These are phyloP conservation scores for Vigna reflexopilosa DNA, from an alignment of 306 rosid genomes.

Conservation along the genomic window DNA sequence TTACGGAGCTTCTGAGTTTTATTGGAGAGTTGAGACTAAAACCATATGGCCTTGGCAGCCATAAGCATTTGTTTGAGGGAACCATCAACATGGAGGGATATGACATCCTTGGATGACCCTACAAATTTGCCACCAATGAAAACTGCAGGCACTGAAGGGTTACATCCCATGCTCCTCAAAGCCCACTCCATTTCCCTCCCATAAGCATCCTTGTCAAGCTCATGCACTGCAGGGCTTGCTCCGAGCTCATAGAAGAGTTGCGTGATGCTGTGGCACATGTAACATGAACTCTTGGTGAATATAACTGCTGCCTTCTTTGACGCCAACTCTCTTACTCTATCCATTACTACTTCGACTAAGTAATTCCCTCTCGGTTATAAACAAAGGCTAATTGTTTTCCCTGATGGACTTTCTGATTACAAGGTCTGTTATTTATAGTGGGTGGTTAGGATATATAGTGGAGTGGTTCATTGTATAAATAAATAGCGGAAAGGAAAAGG, in stretches of 20 bases:
- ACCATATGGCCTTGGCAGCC: slow-evolving; percentile 96
- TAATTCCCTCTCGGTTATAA: too few relatives aligned
- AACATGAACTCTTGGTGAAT: slow-evolving; percentile 94
- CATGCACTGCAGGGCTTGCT: slow-evolving; percentile 94
- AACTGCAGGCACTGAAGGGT: slow-evolving; percentile 95
- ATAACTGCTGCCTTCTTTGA: slow-evolving; percentile 93
- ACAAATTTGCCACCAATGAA: slow-evolving; percentile 93
- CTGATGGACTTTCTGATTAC: slow-evolving; percentile 65
- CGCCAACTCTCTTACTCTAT: slow-evolving; percentile 82
- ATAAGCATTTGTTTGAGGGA: slow-evolving; percentile 94
- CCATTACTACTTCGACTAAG: slow-evolving; percentile 37
- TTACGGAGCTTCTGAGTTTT: slow-evolving; percentile 26
- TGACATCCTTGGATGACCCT: slow-evolving; percentile 90
- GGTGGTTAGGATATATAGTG: slow-evolving; percentile 50
- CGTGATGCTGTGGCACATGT: slow-evolving; percentile 95
- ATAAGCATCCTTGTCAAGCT: slow-evolving; percentile 74
- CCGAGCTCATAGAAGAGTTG: slow-evolving; percentile 89
- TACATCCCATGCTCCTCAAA: slow-evolving; percentile 80
- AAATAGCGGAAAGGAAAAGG: slow-evolving; percentile 41
- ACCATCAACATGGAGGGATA: slow-evolving; percentile 94
- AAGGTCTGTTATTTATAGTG: slow-evolving; percentile 72
- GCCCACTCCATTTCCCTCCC: slow-evolving; percentile 96
- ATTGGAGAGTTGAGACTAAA: slow-evolving; percentile 47
- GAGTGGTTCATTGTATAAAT: slow-evolving; percentile 52
- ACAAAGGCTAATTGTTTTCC: slow-evolving; percentile 5